Conservation (phyloP, 164 flowering plant genomes). For the Annona squamosa region DNA sequence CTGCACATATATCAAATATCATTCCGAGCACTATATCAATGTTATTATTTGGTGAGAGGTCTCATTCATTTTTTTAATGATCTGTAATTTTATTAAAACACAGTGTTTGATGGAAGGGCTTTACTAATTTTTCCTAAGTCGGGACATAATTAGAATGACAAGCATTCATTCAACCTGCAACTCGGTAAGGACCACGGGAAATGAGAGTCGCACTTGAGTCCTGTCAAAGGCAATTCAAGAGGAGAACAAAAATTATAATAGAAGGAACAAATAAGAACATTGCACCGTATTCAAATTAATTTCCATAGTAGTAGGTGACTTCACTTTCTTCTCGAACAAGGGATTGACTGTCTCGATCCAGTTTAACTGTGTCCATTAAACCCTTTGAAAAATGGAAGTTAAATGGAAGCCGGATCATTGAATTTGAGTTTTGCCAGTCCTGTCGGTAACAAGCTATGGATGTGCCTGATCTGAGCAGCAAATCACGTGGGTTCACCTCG, state of each 20-base stretch:
- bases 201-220: no score
- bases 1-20: no score
- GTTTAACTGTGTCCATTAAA: constrained; percentile 7
- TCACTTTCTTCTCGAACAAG: constrained; percentile 11
- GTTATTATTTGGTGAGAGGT: no score
- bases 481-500: background rate
- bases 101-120: no score
- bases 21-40: no score
- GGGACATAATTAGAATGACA: no score
- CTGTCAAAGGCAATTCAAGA: no score
- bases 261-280: background rate
- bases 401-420: background rate
- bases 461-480: background rate
- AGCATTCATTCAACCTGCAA: no score
- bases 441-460: background rate
- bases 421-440: background rate
- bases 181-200: no score
- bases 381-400: background rate
- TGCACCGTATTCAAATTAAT: background rate
- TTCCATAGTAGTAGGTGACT: constrained; percentile 8
- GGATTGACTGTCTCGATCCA: constrained; percentile 4
- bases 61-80: no score
- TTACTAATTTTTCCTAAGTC: no score
- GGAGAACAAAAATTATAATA: background rate
- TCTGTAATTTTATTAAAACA: no score